Evolutionary conservation across 2,329 filamentous ascomycete species (phyloP).

Genomic region (Cyphellophora attinorum): DNA sequence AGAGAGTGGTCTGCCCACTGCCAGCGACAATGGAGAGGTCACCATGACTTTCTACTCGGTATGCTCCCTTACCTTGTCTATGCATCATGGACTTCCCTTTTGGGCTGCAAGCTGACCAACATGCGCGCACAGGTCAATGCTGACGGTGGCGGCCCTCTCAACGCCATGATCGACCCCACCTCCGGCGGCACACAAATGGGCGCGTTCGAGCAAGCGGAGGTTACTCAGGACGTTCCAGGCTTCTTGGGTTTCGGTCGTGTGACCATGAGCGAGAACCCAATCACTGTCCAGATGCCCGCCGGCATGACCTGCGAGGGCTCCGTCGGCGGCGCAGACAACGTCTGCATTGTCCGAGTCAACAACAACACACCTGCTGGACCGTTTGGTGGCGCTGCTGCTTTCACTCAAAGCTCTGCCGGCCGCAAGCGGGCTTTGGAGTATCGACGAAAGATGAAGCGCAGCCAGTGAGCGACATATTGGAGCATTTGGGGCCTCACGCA

Average conservation of each 20-base stretch:
- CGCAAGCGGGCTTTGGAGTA: not conserved
- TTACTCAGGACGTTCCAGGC: not conserved
- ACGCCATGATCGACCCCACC: too few relatives aligned
- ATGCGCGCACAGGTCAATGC: too few relatives aligned
- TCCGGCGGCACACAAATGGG: not conserved
- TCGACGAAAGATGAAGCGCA: not conserved
- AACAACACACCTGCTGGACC: not conserved
- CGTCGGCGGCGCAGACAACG: not conserved
- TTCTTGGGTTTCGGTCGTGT: not conserved
- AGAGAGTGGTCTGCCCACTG: too few relatives aligned
- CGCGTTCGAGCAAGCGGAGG: not conserved
- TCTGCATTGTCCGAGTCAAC: conserved; percentile 1
- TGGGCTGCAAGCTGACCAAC: too few relatives aligned
- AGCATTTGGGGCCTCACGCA: too few relatives aligned
- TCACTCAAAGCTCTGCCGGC: not conserved
- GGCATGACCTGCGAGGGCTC: not conserved
- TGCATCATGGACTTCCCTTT: too few relatives aligned
- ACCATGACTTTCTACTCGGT: too few relatives aligned
- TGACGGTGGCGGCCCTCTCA: too few relatives aligned
- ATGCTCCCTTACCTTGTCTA: too few relatives aligned
- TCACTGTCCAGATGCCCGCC: not conserved
- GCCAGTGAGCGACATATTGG: too few relatives aligned
- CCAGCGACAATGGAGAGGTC: too few relatives aligned
- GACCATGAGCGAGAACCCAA: not conserved
- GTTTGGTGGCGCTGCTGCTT: not conserved